phyloP scores from a whole-genome alignment of 192 early-diverging fungal genomes.

The Backusella luteola region DNA sequence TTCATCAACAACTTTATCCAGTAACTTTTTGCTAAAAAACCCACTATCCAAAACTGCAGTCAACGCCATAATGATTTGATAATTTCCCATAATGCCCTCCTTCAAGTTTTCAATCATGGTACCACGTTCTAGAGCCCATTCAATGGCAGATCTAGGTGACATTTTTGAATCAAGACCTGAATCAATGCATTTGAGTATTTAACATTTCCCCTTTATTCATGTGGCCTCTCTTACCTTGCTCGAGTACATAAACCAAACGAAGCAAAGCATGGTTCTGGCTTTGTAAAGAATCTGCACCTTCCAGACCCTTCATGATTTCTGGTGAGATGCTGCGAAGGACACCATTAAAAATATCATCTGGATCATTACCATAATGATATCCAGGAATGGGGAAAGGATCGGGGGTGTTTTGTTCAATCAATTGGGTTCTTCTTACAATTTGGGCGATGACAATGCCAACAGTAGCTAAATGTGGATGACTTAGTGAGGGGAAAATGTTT shows the following conservation, averaged over 20 bases:
- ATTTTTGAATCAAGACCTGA: conserved; percentile 40
- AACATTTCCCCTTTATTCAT: not conserved
- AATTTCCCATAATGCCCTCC: conserved; percentile 57
- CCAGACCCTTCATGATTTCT: conserved; percentile 26
- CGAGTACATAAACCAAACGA: conserved; percentile 54
- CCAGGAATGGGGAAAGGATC: conserved; percentile 44
- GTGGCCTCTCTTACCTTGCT: conserved; percentile 30
- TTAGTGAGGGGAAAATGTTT: not conserved
- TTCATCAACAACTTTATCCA: conserved; percentile 54
- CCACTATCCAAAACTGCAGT: conserved; percentile 48
- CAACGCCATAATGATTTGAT: conserved; percentile 44
- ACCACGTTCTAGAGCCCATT: conserved; percentile 54
- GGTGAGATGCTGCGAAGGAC: conserved; percentile 2
- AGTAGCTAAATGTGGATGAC: conserved; percentile 37
- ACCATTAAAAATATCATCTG: not conserved
- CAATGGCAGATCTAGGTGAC: conserved; percentile 46
- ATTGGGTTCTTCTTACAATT: conserved; percentile 53
- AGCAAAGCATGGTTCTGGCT: conserved; percentile 50
- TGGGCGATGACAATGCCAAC: conserved; percentile 58
- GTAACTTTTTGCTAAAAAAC: conserved; percentile 39
- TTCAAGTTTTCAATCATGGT: conserved; percentile 53
- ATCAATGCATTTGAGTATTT: not conserved
- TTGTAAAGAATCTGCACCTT: conserved; percentile 29
- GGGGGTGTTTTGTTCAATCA: conserved; percentile 33
- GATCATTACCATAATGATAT: conserved; percentile 6